Conservation (phyloP, 139 green algal genomes). For the Edaphochlamys debaryana region DNA sequence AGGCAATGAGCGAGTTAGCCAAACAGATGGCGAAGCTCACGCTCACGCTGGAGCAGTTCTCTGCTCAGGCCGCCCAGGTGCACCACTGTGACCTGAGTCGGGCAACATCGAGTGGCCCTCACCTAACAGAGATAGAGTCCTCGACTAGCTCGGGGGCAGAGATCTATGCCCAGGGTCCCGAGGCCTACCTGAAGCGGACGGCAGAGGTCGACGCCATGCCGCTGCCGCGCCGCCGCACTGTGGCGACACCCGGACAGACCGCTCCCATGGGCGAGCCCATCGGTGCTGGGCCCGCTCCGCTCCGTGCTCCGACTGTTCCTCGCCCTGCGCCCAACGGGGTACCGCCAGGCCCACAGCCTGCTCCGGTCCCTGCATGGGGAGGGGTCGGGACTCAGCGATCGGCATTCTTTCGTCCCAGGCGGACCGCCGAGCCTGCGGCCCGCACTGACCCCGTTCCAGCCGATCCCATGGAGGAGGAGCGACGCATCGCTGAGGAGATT, state of each 20-base stretch:
- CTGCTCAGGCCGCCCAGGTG: too few relatives aligned
- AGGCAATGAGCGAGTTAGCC: too few relatives aligned
- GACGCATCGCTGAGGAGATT: background rate
- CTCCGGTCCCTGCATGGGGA: too few relatives aligned
- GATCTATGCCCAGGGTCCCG: background rate
- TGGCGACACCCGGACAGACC: background rate
- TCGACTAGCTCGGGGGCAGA: background rate
- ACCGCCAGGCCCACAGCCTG: too few relatives aligned
- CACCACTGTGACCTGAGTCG: too few relatives aligned
- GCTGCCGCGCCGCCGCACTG: background rate
- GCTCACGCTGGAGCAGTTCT: too few relatives aligned
- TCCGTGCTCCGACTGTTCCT: background rate
- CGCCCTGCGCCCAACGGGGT: too few relatives aligned
- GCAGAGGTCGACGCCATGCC: conserved; percentile 5
- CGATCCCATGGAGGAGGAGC: background rate
- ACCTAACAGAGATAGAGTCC: too few relatives aligned
- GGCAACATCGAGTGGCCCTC: too few relatives aligned
- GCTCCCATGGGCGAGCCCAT: too few relatives aligned
- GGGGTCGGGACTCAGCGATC: background rate
- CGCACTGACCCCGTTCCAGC: background rate
- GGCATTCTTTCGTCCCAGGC: background rate
- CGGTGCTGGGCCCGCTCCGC: too few relatives aligned
- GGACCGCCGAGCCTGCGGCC: background rate
- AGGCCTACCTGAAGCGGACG: background rate
- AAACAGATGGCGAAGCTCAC: too few relatives aligned